These are phyloP conservation scores for Scalesia atractyloides DNA, from an alignment of 129 eudicot genomes.

Conservation along the genomic window DNA sequence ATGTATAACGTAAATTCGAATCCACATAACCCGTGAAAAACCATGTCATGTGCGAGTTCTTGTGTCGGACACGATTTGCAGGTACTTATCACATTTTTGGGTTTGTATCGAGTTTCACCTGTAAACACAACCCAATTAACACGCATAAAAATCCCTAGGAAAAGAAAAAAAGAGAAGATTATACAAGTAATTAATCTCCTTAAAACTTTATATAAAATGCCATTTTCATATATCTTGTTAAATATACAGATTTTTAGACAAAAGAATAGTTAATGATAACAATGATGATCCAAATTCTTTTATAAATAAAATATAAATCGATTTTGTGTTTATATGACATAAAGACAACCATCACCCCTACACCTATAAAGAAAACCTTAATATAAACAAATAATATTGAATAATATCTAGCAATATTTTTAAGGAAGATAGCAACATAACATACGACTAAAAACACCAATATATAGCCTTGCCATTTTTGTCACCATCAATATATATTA, in stretches of 20 bases:
- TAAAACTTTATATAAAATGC: background rate
- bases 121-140: no score
- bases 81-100: no score
- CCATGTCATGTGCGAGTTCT: no score
- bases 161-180: background rate
- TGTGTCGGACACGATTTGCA: no score
- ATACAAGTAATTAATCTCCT: background rate
- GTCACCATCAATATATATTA: background rate
- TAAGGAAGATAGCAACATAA: background rate
- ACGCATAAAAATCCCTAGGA: background rate
- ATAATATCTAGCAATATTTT: background rate
- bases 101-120: no score
- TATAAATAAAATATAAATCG: background rate
- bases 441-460: conserved; percentile 12
- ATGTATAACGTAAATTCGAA: no score
- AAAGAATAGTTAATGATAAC: background rate
- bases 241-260: background rate
- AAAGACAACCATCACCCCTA: conserved; percentile 3
- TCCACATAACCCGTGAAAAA: no score
- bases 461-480: conserved; percentile 1
- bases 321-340: conserved; percentile 1
- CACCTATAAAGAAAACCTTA: conserved; percentile 1
- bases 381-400: background rate
- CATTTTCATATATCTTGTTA: background rate
- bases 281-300: background rate